Evolutionary conservation across 495 filamentous ascomycete genomes (phyloP).

Genomic region (Hypoxylon cercidicola): DNA sequence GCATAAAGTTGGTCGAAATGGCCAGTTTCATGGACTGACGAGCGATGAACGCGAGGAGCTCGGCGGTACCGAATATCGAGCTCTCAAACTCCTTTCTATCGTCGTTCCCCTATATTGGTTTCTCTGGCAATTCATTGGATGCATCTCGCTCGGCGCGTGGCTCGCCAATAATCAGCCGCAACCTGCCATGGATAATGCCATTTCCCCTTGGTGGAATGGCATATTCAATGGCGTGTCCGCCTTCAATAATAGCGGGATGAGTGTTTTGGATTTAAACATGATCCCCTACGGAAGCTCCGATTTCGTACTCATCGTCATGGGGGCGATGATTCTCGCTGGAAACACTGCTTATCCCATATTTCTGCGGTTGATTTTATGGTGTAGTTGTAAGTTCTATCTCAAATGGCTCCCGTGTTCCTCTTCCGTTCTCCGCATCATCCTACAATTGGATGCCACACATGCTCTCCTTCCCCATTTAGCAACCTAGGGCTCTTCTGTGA

Average conservation of each 20-base stretch:
- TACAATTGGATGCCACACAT: conserved; percentile 36
- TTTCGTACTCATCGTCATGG: conserved; percentile 82
- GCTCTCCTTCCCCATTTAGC: too few species aligned
- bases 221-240: conserved; percentile 78
- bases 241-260: conserved; percentile 89
- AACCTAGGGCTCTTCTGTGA: neutral
- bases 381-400: conserved; percentile 52
- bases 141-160: conserved; percentile 77
- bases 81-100: conserved; percentile 74
- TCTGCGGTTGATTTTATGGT: conserved; percentile 80
- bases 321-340: conserved; percentile 80
- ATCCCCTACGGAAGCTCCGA: conserved; percentile 70
- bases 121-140: conserved; percentile 75
- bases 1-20: conserved; percentile 70
- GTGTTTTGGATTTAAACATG: conserved; percentile 85
- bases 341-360: conserved; percentile 85
- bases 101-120: conserved; percentile 81
- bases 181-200: conserved; percentile 70
- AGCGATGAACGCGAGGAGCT: conserved; percentile 75
- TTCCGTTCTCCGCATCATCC: neutral
- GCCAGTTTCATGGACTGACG: conserved; percentile 75
- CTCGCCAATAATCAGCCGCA: conserved; percentile 68
- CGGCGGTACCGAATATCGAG: conserved; percentile 83
- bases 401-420: conserved; percentile 46
- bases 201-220: conserved; percentile 73